Evolutionary conservation across 2,329 filamentous ascomycete species (phyloP).

Genomic region (Metarhizium guizhouense): DNA sequence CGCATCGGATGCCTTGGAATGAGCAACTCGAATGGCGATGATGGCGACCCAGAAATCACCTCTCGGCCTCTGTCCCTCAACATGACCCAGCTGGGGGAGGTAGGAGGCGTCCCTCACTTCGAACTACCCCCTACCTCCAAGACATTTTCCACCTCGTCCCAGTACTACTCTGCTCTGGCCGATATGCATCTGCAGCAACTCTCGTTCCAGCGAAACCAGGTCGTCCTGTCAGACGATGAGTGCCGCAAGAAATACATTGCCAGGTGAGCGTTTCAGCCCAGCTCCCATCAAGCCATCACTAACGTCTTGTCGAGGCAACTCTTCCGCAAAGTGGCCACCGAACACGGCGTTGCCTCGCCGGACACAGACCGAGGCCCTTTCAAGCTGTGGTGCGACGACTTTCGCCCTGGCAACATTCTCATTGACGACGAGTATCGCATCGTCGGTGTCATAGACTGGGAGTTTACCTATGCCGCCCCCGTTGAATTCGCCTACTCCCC

Average conservation of each 20-base stretch:
- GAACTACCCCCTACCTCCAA: not conserved
- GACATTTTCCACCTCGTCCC: no score
- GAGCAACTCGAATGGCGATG: not conserved
- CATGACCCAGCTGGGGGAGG: not conserved
- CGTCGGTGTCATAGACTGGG: slow-evolving; percentile 30
- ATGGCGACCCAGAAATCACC: not conserved
- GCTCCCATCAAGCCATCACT: no score
- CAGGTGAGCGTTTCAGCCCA: not conserved
- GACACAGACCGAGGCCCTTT: not conserved
- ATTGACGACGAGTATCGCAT: slow-evolving; percentile 17
- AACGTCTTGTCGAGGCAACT: no score
- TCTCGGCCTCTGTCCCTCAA: not conserved
- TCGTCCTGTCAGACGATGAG: not conserved
- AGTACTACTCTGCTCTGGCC: not conserved
- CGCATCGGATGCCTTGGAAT: not conserved
- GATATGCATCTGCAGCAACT: not conserved
- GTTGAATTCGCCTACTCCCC: slow-evolving; percentile 24
- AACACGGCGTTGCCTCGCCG: not conserved
- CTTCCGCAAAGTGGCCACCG: not conserved
- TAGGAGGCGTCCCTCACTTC: not conserved
- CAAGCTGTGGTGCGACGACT: not conserved
- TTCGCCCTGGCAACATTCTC: slow-evolving; percentile 21
- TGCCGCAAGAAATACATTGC: not conserved
- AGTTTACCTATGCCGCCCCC: slow-evolving; percentile 26
- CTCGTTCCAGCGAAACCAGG: not conserved